Evolutionary conservation across 257 asterid species (phyloP).

Genomic region (Hygrophila difformis): DNA sequence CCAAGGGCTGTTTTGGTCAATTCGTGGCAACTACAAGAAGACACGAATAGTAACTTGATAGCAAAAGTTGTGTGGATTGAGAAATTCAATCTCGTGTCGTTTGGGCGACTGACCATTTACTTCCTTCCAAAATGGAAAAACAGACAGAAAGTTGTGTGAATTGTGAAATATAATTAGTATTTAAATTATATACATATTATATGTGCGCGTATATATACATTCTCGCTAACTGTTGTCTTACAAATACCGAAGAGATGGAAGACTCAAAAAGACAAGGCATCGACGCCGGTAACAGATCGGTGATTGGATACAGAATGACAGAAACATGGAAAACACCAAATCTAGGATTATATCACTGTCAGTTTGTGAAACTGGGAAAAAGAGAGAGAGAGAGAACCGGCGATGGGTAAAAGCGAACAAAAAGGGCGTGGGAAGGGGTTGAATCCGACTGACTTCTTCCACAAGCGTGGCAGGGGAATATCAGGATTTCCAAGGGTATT

Average conservation of each 20-base stretch:
- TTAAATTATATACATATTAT: too few relatives aligned
- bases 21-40: constrained; percentile 19
- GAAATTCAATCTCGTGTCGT: constrained; percentile 24
- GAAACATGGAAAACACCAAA: too few relatives aligned
- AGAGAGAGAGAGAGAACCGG: constrained; percentile 32
- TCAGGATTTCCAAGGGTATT: constrained; percentile 32
- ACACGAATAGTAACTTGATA: constrained; percentile 23
- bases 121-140: neutral
- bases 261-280: too few relatives aligned
- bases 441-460: constrained; percentile 27
- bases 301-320: too few relatives aligned
- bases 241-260: too few relatives aligned
- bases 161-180: too few relatives aligned
- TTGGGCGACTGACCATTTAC: constrained; percentile 27
- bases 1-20: constrained; percentile 22
- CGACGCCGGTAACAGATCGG: too few relatives aligned
- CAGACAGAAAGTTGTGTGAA: too few relatives aligned
- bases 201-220: too few relatives aligned
- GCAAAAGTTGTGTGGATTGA: constrained; percentile 38
- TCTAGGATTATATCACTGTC: constrained; percentile 8
- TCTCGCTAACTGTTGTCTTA: too few relatives aligned
- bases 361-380: constrained; percentile 41
- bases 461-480: constrained; percentile 45
- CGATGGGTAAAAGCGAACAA: constrained; percentile 20
- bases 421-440: constrained; percentile 14